phyloP scores from a whole-genome alignment of 2,329 filamentous ascomycete species.

The Aspergillus spinulosporus region DNA sequence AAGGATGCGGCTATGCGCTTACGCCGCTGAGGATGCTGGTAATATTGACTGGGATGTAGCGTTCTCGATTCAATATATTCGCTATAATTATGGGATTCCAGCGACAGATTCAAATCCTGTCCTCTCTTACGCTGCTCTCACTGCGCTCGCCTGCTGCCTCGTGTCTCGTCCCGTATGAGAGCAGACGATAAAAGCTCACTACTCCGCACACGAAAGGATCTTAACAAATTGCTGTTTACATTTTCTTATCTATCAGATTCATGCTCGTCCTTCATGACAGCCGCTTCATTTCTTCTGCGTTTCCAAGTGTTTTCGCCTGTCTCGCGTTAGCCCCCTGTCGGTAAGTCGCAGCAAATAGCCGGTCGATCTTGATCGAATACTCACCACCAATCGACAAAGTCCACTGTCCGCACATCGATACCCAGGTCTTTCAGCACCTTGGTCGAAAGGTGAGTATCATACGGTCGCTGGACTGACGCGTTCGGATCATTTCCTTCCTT shows the following conservation, averaged over 20 bases:
- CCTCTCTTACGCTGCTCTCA: not conserved
- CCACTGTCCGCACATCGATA: conserved; percentile 70
- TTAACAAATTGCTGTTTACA: conserved; percentile 8
- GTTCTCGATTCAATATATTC: not conserved
- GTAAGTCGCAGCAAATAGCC: not conserved
- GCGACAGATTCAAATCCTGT: not conserved
- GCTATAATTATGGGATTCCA: not conserved
- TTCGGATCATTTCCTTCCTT: conserved; percentile 71
- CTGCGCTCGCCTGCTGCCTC: not conserved
- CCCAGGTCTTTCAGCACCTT: conserved; percentile 69
- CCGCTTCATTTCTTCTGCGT: conserved; percentile 29
- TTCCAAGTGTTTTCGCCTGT: conserved; percentile 35
- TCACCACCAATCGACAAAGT: conserved; percentile 80
- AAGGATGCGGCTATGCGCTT: no score
- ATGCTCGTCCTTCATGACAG: not conserved
- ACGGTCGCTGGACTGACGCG: conserved; percentile 73
- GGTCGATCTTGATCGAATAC: conserved; percentile 24
- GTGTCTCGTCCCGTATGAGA: not conserved
- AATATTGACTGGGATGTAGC: not conserved
- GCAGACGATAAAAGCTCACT: not conserved
- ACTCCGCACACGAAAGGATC: not conserved
- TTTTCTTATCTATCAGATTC: not conserved
- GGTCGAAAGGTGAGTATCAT: conserved; percentile 84
- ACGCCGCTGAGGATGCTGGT: not conserved
- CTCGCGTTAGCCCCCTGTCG: conserved; percentile 14